Evolutionary conservation across 2,329 filamentous ascomycete species (phyloP).

Genomic region (Sclerotinia sclerotiorum): DNA sequence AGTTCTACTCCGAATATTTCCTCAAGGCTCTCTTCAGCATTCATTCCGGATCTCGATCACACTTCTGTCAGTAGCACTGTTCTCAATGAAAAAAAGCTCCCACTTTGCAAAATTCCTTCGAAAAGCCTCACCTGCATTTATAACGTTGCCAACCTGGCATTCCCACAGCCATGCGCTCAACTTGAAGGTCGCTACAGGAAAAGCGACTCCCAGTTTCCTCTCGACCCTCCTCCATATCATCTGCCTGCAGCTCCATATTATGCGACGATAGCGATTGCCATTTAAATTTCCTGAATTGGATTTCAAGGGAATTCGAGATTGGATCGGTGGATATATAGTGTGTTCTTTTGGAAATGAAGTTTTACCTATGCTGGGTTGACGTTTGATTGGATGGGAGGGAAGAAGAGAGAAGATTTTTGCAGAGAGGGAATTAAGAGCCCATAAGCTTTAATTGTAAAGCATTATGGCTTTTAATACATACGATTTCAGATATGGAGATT

Average conservation of each 20-base stretch:
- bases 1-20: neutral
- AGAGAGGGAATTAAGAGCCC: neutral
- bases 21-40: neutral
- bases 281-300: neutral
- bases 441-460: neutral
- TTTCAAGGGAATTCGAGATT: neutral
- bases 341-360: neutral
- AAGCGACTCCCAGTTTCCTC: neutral
- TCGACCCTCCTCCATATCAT: neutral
- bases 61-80: accelerated
- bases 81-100: no score
- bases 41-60: no score
- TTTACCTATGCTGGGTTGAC: neutral
- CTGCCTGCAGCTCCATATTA: neutral
- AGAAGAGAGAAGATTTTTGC: no score
- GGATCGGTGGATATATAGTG: neutral
- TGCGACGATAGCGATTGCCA: neutral
- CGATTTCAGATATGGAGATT: neutral
- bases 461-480: neutral
- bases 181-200: neutral
- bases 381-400: neutral
- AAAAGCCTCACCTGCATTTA: neutral
- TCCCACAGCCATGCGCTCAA: neutral
- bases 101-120: neutral
- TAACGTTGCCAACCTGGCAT: no score